Base-by-base conservation (phyloP, 208 protist genomes). In the Leishmania braziliensis region DNA sequence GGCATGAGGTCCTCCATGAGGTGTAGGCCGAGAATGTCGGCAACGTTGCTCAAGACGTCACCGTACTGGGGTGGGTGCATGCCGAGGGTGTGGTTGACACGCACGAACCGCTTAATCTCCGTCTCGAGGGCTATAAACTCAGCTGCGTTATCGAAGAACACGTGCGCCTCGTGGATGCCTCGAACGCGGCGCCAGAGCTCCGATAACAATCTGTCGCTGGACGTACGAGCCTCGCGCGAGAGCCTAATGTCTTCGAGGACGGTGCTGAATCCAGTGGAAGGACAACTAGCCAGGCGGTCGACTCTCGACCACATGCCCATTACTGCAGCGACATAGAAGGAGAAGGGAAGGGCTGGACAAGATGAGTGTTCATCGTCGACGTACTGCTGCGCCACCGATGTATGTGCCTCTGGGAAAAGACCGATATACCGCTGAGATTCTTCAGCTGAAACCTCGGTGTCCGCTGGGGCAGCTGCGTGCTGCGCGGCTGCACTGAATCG, bases 41-140 rank as follows among this genome's bases (percentile, higher is more conserved):
- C 77, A 33, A 75, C 60, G 5, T 20, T 65, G 43, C 77, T 63
- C 77, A 87, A 58, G 39, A 86, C 85, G 16, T 73, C 65, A 54
- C 77, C 66, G 74, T 87, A 89, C n/a, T 76, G 54, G 9, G 65
- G 77, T 8, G 83, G 86, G 39, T 65, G 56, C 83, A 89, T 89
- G 9, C 86, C 86, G 26, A 89, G 43, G 1, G 77, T 85, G 20
- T 78, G 75, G 50, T 77, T 81, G 16, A 75, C 78, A 3, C 86
- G 75, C 36, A 89, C 54, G 77, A 77, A 81, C n/a, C 75, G 60
- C 48, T 63, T 63, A 33, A 89, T 85, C 75, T 89, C 86, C 39
- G 78, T 77, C 68, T 68, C 39, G 58, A 89, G 75, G 6, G 83
- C 79, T 20, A 87, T 66, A 29, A 89, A 83, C 1, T 81, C 84